Conservation (phyloP, 2,329 filamentous ascomycete species). For the Iodosphaeria phyllophila region DNA sequence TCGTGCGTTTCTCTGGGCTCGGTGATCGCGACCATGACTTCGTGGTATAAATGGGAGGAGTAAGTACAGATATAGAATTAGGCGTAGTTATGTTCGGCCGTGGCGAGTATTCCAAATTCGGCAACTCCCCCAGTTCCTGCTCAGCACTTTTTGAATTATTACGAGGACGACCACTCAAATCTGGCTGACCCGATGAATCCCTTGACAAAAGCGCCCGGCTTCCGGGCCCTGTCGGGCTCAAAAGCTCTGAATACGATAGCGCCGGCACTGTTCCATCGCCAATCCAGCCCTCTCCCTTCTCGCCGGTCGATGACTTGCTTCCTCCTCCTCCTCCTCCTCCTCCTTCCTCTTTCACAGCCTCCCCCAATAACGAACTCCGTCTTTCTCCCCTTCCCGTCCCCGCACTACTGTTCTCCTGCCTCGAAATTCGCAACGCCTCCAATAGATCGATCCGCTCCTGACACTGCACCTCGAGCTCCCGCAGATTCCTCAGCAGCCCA, state of each 20-base stretch:
- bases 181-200: constrained; percentile 30
- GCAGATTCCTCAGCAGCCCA: constrained; percentile 62
- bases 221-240: constrained; percentile 41
- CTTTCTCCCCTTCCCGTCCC: no score
- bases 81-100: no score
- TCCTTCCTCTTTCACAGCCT: no score
- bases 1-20: constrained; percentile 41
- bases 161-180: no score
- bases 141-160: no score
- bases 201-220: constrained; percentile 36
- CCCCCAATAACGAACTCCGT: constrained; percentile 6
- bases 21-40: constrained; percentile 26
- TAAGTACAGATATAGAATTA: no score
- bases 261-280: constrained; percentile 69
- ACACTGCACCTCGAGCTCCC: constrained; percentile 73
- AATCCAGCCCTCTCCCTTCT: constrained; percentile 36
- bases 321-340: no score
- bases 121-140: no score
- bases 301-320: no score
- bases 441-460: constrained; percentile 83
- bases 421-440: constrained; percentile 56
- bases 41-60: no score
- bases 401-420: constrained; percentile 20
- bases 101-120: no score
- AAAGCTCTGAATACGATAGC: constrained; percentile 62